A percentile compares a stretch with the other conserved stretches of the same genome.
Conservation (phyloP, 2,329 filamentous ascomycete species). For the Epichloe gansuensis region DNA sequence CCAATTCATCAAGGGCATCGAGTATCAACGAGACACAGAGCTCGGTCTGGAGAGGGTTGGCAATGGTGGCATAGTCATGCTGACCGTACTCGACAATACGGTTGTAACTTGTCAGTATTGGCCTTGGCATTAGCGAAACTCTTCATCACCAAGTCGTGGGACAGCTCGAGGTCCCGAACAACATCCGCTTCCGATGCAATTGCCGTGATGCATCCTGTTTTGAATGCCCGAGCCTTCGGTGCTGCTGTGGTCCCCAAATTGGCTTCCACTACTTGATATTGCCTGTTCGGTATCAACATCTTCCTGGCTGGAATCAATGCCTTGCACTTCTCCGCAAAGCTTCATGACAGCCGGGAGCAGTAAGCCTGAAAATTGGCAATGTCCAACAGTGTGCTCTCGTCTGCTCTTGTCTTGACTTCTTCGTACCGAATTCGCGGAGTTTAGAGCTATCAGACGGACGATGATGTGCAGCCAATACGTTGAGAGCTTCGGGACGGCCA, state of each 20-base stretch:
- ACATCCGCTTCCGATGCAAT: neutral
- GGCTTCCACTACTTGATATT: neutral
- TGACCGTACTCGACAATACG: neutral
- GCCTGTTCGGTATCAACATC: neutral
- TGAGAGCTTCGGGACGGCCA: neutral
- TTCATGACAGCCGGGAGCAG: neutral
- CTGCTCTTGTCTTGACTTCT: neutral
- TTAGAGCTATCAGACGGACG: neutral
- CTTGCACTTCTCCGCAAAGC: neutral
- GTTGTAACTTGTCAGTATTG: neutral
- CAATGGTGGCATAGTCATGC: neutral
- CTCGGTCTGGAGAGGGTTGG: neutral
- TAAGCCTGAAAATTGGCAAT: slow-evolving; percentile 2
- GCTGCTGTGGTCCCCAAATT: neutral
- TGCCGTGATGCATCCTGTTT: neutral
- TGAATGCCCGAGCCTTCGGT: neutral
- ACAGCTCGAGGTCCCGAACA: neutral
- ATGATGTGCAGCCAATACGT: neutral
- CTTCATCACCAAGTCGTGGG: neutral
- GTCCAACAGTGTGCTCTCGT: slow-evolving; percentile 3
- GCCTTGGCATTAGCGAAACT: neutral
- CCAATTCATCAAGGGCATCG: neutral
- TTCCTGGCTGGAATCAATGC: no score
- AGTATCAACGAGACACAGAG: neutral
- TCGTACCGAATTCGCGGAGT: neutral